Evolutionary conservation across 805 yeast genomes (phyloP).

Genomic region (Metschnikowia anglica): DNA sequence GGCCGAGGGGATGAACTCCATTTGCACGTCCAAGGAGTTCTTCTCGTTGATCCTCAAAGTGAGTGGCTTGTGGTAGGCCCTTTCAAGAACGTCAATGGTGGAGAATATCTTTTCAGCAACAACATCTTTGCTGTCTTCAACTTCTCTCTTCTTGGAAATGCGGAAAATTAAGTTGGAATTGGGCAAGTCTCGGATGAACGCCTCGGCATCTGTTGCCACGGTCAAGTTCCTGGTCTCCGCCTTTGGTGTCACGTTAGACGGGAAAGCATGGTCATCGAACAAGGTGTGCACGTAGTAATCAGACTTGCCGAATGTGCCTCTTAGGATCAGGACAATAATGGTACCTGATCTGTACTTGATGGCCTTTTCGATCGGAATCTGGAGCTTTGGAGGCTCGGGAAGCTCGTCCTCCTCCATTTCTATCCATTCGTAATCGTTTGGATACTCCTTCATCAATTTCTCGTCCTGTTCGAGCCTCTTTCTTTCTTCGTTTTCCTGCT

Average conservation of each 20-base stretch:
- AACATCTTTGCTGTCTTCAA: conserved; percentile 48
- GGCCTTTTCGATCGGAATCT: conserved; percentile 53
- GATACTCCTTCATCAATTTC: conserved; percentile 52
- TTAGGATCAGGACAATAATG: conserved; percentile 51
- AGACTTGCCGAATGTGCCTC: conserved; percentile 49
- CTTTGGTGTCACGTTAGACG: conserved; percentile 54
- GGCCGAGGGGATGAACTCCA: conserved; percentile 62
- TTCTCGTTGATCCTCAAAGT: conserved; percentile 42
- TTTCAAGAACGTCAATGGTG: conserved; percentile 55
- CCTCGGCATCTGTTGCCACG: conserved; percentile 50
- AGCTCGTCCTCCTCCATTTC: conserved; percentile 40
- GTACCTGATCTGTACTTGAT: conserved; percentile 61
- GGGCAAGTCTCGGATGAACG: conserved; percentile 68
- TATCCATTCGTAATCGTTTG: conserved; percentile 66
- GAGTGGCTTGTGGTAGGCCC: conserved; percentile 47
- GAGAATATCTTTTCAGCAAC: conserved; percentile 48
- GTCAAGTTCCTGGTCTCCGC: conserved; percentile 46
- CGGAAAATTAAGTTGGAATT: conserved; percentile 59
- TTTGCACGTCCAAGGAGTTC: conserved; percentile 45
- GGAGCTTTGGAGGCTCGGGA: conserved; percentile 39
- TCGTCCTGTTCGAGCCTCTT: conserved; percentile 50
- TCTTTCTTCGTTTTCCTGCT: conserved; percentile 32
- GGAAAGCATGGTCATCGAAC: conserved; percentile 63
- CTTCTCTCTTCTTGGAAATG: conserved; percentile 51
- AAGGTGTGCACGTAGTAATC: conserved; percentile 56